These are phyloP conservation scores for Penicilliopsis zonata DNA, from an alignment of 495 filamentous ascomycete genomes.

Conservation along the genomic window DNA sequence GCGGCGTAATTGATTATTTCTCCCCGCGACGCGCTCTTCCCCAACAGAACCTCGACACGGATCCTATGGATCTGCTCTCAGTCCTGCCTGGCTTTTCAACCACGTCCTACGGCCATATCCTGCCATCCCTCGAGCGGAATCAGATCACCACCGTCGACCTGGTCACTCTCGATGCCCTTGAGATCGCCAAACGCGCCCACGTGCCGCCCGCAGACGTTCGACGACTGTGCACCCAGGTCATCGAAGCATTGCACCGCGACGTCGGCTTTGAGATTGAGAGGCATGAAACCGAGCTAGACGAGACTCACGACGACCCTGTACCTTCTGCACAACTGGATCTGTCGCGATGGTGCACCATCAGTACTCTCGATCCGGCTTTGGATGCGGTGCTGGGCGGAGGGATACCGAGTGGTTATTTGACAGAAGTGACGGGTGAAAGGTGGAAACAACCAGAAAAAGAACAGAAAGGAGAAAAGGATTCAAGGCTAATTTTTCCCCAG, in stretches of 20 bases:
- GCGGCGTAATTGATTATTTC: not conserved
- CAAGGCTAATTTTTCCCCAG: no score
- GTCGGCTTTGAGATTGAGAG: slow-evolving; percentile 34
- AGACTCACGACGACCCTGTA: slow-evolving; percentile 7
- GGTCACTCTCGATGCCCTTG: slow-evolving; percentile 67
- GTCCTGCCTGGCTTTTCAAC: slow-evolving; percentile 72
- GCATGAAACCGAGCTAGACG: slow-evolving; percentile 6
- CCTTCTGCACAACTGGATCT: slow-evolving; percentile 19
- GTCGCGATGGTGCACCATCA: slow-evolving; percentile 51
- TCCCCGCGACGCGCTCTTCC: not conserved
- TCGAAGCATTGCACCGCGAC: slow-evolving; percentile 52
- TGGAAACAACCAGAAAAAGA: no score
- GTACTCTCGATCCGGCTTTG: slow-evolving; percentile 62
- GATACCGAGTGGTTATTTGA: slow-evolving; percentile 71
- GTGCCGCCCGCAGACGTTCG: slow-evolving; percentile 69
- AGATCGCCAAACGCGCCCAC: slow-evolving; percentile 78
- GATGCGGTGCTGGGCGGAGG: slow-evolving; percentile 74
- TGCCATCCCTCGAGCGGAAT: slow-evolving; percentile 67
- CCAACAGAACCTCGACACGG: not conserved
- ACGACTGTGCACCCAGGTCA: slow-evolving; percentile 50
- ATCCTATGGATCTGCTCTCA: slow-evolving; percentile 66
- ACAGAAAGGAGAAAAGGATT: no score
- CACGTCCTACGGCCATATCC: slow-evolving; percentile 54
- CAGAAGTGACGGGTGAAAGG: slow-evolving; percentile 89
- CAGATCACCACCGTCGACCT: slow-evolving; percentile 72